Evolutionary conservation across 1,284 basidiomycete genomes (phyloP).

Genomic region (Tilletia indica): DNA sequence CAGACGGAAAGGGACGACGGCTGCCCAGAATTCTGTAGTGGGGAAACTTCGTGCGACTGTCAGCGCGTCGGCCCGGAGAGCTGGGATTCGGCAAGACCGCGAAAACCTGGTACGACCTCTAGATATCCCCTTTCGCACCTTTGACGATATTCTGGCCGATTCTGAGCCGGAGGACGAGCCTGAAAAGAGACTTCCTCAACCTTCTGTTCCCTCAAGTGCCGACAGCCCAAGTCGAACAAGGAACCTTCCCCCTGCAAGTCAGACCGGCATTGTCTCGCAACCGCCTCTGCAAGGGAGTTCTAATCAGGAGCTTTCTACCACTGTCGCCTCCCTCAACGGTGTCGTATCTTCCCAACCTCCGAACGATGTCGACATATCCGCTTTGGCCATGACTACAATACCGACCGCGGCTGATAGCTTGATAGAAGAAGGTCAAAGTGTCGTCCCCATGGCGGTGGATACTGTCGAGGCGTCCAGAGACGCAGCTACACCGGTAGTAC

Average conservation of each 20-base stretch:
- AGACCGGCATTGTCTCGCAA: neutral
- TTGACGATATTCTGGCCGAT: neutral
- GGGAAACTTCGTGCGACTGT: neutral
- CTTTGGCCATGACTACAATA: no score
- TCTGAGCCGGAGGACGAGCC: neutral
- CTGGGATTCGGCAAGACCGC: neutral
- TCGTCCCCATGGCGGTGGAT: no score
- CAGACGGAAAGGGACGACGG: no score
- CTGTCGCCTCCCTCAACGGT: no score
- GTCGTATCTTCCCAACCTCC: no score
- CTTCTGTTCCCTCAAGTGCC: neutral
- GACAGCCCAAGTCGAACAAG: neutral
- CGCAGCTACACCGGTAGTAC: no score
- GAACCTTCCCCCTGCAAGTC: neutral
- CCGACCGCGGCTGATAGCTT: no score
- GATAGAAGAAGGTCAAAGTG: no score
- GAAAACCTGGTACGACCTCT: neutral
- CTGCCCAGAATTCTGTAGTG: no score
- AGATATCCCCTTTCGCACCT: neutral
- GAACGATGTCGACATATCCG: no score
- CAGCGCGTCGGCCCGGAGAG: neutral
- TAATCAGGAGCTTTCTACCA: no score
- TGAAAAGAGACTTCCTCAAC: neutral
- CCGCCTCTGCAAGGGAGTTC: neutral
- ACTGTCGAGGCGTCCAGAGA: no score